Base-by-base conservation (phyloP, 371 early-diverging fungal genomes). In the Capniomyces stellatus region DNA sequence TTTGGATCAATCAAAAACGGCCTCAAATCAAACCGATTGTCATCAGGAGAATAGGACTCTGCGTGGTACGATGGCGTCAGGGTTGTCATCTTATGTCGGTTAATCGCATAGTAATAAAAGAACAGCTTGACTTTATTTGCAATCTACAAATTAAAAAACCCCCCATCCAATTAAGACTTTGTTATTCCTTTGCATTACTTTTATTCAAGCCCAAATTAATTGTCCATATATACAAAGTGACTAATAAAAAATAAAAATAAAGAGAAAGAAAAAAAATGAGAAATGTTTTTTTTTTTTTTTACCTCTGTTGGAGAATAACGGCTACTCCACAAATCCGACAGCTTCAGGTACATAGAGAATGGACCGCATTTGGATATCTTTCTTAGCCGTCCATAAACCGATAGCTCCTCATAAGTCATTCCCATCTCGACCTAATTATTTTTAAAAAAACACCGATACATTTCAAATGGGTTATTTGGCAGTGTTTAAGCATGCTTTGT, bases 21-120 rank as follows among this genome's bases (percentile, higher is more conserved):
- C 1, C 97, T 75, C 58, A 92, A 62, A 57, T 98, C 97, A 62
- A 89, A 98, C 24, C 96, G 82, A 62, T 94, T 95, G 60, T 96
- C 96, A 59, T 96, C 98, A 0, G 96, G 91, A 29, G 86, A 85
- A 64, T 96, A 95, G 0, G 84, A 76, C 56, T 92, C 91, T 30
- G 92, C 92, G 57, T 97, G 98, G 70, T 94, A 94, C 0, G 90
- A 75, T 1, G 98, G 98, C 2, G 98, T 95, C 19, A 98, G 58
- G 0, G 92, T 88, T 4, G 97, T 95, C 75, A 94, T 78, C 71
- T 98, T 98, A 76, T 98, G 98, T 30, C 98, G 78, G 71, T 98
- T 98, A 58, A 96, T 89, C 4, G 92, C 76, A 62, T 95, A 94
- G 69, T 78, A 98, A 58, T 80, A 85, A 71, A 92, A 96, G 71